Percentiles rank a stretch among this genome's conserved stretches.
These are phyloP conservation scores for Rhexocercosporidium sp. DNA, from an alignment of 2,329 filamentous ascomycete species.

Conservation along the genomic window DNA sequence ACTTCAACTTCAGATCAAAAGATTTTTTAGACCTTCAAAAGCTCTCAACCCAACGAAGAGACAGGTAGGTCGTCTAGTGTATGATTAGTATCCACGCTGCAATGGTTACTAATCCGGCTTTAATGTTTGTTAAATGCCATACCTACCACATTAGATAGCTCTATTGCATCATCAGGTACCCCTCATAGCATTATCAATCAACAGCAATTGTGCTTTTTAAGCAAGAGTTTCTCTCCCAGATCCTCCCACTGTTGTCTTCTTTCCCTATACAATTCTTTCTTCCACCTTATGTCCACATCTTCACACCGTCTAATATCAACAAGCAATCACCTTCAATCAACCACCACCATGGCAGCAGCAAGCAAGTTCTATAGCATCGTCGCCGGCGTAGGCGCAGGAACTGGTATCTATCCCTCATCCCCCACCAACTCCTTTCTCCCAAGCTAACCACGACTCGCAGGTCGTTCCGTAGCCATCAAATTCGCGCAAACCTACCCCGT, in stretches of 20 bases:
- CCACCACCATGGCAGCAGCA: conserved; percentile 34
- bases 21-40: background rate
- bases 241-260: background rate
- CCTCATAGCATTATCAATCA: conserved; percentile 19
- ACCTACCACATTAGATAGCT: background rate
- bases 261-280: background rate
- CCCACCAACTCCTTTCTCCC: background rate
- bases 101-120: conserved; percentile 17
- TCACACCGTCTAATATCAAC: conserved; percentile 22
- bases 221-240: background rate
- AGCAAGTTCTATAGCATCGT: conserved; percentile 68
- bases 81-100: background rate
- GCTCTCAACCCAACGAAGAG: background rate
- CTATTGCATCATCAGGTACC: conserved; percentile 16
- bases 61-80: background rate
- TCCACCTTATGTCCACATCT: conserved; percentile 25
- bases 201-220: conserved; percentile 2
- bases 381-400: conserved; percentile 76
- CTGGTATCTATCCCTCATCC: conserved; percentile 46
- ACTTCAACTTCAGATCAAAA: background rate
- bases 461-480: conserved; percentile 56
- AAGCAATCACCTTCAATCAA: conserved; percentile 18
- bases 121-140: background rate
- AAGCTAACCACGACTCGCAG: conserved; percentile 38
- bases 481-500: conserved; percentile 73